These are phyloP conservation scores for Panaeolus cyanescens DNA, from an alignment of 768 basidiomycete genomes.

Conservation along the genomic window DNA sequence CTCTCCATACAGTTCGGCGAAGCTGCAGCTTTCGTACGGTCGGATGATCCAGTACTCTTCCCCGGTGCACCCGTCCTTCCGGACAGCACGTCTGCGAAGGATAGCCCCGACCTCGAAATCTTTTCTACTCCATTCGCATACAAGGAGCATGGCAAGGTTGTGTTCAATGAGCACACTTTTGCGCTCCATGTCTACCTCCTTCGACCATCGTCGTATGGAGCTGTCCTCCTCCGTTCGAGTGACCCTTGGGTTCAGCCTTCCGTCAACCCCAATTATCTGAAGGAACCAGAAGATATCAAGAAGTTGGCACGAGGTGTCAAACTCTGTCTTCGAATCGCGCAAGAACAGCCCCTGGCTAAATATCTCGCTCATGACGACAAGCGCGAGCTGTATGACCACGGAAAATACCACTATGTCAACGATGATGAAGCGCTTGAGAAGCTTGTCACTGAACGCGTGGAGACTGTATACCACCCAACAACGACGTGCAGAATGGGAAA, in stretches of 20 bases:
- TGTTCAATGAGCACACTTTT: constrained; percentile 39
- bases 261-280: constrained; percentile 48
- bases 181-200: constrained; percentile 12
- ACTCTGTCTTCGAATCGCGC: constrained; percentile 39
- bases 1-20: constrained; percentile 44
- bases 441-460: constrained; percentile 40
- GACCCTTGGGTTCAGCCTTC: constrained; percentile 45
- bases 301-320: constrained; percentile 45
- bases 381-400: constrained; percentile 40
- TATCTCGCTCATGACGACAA: constrained; percentile 34
- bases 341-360: constrained; percentile 38
- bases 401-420: constrained; percentile 30
- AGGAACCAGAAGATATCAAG: constrained; percentile 39
- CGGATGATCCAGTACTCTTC: constrained; percentile 53
- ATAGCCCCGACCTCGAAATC: constrained; percentile 51
- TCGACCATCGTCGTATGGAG: constrained; percentile 45
- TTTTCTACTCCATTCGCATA: constrained; percentile 45
- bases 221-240: constrained; percentile 37
- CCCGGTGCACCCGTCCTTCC: constrained; percentile 34
- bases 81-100: constrained; percentile 46
- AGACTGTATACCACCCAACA: constrained; percentile 50
- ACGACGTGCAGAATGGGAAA: constrained; percentile 51
- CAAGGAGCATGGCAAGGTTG: constrained; percentile 39
- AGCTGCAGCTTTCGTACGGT: constrained; percentile 59
- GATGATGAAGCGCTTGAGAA: constrained; percentile 40